Evolutionary conservation across 169 alveolate species (phyloP).

Genomic region (Plasmodium fragile): DNA sequence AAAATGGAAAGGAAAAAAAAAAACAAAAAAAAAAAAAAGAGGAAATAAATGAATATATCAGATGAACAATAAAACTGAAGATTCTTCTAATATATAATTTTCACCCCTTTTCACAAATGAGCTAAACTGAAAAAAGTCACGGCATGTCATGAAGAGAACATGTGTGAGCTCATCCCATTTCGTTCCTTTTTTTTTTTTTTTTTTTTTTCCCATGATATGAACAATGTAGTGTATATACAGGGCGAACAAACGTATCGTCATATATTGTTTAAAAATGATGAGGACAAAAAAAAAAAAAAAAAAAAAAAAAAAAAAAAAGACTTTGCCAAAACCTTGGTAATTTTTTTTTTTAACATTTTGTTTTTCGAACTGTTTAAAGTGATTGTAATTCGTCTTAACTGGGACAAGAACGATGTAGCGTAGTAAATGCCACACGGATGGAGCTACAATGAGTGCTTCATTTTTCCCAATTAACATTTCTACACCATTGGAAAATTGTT

Average conservation of each 20-base stretch:
- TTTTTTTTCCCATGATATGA: neutral
- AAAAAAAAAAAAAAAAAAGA: neutral
- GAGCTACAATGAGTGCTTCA: neutral
- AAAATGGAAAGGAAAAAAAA: neutral
- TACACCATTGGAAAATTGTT: neutral
- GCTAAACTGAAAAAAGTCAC: neutral
- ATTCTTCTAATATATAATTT: neutral
- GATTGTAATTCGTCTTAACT: neutral
- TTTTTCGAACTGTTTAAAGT: neutral
- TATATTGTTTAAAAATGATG: neutral
- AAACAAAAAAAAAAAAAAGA: neutral
- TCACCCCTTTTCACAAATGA: neutral
- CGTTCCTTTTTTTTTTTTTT: neutral
- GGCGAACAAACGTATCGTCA: neutral
- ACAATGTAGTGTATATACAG: neutral
- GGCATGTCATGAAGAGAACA: neutral
- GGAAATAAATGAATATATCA: neutral
- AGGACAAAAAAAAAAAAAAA: neutral
- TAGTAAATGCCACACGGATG: neutral
- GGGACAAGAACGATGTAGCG: neutral
- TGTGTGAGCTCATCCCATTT: neutral
- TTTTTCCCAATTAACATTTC: neutral
- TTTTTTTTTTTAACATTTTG: too few species aligned
- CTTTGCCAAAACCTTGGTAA: neutral
- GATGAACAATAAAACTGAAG: neutral